Conservation (phyloP, 768 basidiomycete species). For the Leccinum imitatum region DNA sequence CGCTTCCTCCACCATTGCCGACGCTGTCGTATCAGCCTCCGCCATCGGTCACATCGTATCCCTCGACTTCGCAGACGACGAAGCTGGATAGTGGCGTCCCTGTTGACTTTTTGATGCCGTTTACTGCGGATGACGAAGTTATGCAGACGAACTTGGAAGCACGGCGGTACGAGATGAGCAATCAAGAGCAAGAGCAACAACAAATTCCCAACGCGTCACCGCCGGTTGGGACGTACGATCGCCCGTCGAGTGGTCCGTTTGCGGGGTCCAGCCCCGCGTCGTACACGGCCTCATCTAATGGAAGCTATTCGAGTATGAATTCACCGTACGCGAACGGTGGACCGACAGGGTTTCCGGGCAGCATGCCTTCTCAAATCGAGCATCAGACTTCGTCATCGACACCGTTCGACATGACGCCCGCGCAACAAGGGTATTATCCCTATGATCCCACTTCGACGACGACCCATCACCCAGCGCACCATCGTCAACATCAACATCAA, state of each 20-base stretch:
- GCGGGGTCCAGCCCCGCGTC: constrained; percentile 25
- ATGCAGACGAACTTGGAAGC: constrained; percentile 12
- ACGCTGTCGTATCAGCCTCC: constrained; percentile 8
- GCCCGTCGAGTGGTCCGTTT: constrained; percentile 21
- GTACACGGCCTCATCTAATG: constrained; percentile 22
- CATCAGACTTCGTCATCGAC: constrained; percentile 12
- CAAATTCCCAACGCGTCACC: constrained; percentile 10
- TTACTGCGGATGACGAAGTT: constrained; percentile 21
- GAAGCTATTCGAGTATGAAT: constrained; percentile 24
- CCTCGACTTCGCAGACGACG: constrained; percentile 9
- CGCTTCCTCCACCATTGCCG: constrained; percentile 15
- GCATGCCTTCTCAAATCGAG: constrained; percentile 22
- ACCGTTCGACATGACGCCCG: constrained; percentile 22
- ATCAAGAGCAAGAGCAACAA: constrained; percentile 10
- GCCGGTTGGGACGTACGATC: constrained; percentile 19
- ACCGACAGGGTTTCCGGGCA: constrained; percentile 9
- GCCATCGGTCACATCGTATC: constrained; percentile 9
- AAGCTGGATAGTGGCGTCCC: constrained; percentile 15
- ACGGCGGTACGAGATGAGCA: constrained; percentile 16
- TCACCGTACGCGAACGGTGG: constrained; percentile 28
- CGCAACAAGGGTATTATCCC: constrained; percentile 21
- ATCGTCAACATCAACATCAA: background rate
- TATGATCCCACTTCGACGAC: constrained; percentile 19
- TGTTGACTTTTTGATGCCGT: constrained; percentile 28
- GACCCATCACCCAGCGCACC: background rate